Evolutionary conservation across 495 filamentous ascomycete genomes (phyloP).

Genomic region (Letharia columbiana): DNA sequence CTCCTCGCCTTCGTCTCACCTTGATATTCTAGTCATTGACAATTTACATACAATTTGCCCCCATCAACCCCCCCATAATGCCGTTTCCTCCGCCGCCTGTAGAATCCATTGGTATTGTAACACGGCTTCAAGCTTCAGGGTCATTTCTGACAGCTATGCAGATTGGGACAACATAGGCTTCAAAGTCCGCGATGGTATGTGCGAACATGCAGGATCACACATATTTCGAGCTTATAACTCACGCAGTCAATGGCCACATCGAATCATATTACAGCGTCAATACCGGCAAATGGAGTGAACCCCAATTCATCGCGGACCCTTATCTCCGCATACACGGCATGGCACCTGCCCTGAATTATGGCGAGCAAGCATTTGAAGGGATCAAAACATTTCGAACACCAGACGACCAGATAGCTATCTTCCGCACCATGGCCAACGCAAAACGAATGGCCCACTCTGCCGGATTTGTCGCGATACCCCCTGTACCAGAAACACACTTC

Average conservation of each 20-base stretch:
- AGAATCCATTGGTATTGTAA: slow-evolving; percentile 55
- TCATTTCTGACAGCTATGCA: slow-evolving; percentile 50
- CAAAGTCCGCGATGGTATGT: slow-evolving; percentile 71
- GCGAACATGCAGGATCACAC: not conserved
- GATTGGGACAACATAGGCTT: slow-evolving; percentile 93
- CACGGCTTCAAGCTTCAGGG: not conserved
- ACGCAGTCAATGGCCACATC: slow-evolving; percentile 65
- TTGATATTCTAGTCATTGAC: no score
- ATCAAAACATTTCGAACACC: slow-evolving; percentile 78
- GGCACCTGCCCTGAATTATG: slow-evolving; percentile 86
- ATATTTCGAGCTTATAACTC: slow-evolving; percentile 19
- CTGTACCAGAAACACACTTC: slow-evolving; percentile 64
- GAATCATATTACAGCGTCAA: slow-evolving; percentile 62
- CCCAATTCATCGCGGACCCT: slow-evolving; percentile 64
- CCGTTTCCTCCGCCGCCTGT: slow-evolving; percentile 75
- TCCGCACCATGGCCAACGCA: slow-evolving; percentile 75
- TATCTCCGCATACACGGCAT: slow-evolving; percentile 80
- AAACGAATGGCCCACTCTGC: slow-evolving; percentile 70
- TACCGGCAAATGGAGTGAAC: slow-evolving; percentile 65
- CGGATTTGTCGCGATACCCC: slow-evolving; percentile 68
- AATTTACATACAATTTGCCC: not conserved
- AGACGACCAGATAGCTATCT: slow-evolving; percentile 57
- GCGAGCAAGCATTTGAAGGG: slow-evolving; percentile 88
- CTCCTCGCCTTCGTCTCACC: not conserved
- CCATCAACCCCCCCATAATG: slow-evolving; percentile 19